Evolutionary conservation across 1,284 basidiomycete species (phyloP).

Genomic region (Neonothopanus nambi): DNA sequence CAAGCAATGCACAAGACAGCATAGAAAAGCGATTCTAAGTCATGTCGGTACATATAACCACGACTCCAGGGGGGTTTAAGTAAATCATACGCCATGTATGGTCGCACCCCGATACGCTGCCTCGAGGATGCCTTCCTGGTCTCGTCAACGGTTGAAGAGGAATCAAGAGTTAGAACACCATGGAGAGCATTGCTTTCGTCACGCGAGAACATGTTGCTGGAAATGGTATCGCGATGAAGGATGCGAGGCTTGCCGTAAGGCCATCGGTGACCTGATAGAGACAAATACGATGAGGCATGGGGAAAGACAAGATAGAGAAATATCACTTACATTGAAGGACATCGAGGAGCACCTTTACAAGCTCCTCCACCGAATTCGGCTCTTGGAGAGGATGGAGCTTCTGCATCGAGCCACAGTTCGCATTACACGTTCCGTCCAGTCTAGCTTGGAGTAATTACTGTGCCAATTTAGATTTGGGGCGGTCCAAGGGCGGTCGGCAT

Average conservation of each 20-base stretch:
- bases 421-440: conserved; percentile 3
- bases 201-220: conserved; percentile 2
- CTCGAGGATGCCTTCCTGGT: background rate
- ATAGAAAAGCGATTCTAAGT: conserved; percentile 24
- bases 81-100: conserved; percentile 23
- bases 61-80: background rate
- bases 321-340: conserved; percentile 1
- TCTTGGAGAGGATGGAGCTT: background rate
- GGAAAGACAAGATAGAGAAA: background rate
- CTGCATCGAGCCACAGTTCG: background rate
- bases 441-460: too few species aligned
- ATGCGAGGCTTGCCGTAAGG: background rate
- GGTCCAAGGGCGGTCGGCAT: too few species aligned
- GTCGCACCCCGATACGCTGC: conserved; percentile 18
- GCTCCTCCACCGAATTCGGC: background rate
- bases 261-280: conserved; percentile 4
- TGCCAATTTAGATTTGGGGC: too few species aligned
- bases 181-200: background rate
- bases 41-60: conserved; percentile 15
- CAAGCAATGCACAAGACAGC: conserved; percentile 10
- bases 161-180: conserved; percentile 6
- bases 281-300: too few species aligned
- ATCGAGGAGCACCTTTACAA: conserved; percentile 8
- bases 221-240: conserved; percentile 9
- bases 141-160: background rate